Evolutionary conservation across 129 eudicot species (phyloP).

Genomic region (Silybum marianum): DNA sequence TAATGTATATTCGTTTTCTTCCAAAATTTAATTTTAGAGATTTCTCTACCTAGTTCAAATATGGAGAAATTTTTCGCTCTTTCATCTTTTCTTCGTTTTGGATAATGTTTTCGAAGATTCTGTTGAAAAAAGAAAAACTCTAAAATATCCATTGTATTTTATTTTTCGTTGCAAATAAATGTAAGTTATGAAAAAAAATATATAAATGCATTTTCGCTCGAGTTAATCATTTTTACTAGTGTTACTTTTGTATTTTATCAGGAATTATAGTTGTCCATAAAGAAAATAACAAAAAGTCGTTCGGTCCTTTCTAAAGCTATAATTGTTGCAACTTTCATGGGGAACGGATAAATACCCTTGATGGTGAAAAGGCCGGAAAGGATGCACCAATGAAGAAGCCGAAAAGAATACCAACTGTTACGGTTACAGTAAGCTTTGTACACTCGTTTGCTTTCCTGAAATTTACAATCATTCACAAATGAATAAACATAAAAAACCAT

Average conservation of each 20-base stretch:
- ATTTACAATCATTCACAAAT: constrained; percentile 24
- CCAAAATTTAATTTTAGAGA: background rate
- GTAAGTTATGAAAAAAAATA: too few relatives aligned
- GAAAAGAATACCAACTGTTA: constrained; percentile 53
- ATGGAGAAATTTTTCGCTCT: background rate
- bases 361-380: constrained; percentile 55
- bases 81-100: background rate
- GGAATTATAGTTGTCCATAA: background rate
- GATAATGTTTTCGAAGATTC: too few relatives aligned
- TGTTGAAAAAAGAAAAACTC: too few relatives aligned
- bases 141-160: too few relatives aligned
- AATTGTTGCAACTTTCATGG: background rate
- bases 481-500: constrained; percentile 13
- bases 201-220: background rate
- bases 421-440: constrained; percentile 45
- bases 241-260: background rate
- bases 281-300: background rate
- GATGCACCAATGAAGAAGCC: constrained; percentile 79
- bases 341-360: constrained; percentile 43
- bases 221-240: background rate
- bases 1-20: background rate
- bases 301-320: background rate
- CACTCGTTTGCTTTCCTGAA: constrained; percentile 57
- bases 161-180: too few relatives aligned
- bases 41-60: background rate